Conservation (phyloP, 495 filamentous ascomycete genomes). For the Usnea hakonensis region DNA sequence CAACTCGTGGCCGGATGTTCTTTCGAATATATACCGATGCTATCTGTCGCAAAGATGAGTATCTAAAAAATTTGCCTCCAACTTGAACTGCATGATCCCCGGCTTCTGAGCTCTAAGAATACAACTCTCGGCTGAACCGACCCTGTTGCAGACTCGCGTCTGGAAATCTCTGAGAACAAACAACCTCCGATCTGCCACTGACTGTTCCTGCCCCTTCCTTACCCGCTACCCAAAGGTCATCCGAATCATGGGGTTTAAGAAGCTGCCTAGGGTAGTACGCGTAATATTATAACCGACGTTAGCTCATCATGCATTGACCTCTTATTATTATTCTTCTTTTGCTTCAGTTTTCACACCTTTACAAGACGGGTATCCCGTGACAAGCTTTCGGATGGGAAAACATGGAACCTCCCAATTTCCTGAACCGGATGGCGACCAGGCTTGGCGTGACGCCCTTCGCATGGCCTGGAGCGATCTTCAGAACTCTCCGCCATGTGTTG, state of each 20-base stretch:
- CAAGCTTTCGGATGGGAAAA: background rate
- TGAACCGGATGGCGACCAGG: background rate
- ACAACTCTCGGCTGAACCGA: constrained; percentile 2
- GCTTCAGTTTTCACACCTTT: too few species aligned
- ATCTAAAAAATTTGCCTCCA: background rate
- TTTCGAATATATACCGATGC: background rate
- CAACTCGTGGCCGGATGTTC: background rate
- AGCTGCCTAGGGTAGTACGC: background rate
- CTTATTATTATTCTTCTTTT: background rate
- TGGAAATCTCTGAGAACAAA: constrained; percentile 4
- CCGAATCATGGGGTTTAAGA: constrained; percentile 4
- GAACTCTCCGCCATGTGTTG: background rate
- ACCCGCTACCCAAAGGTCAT: constrained; percentile 6
- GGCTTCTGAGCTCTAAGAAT: constrained; percentile 11
- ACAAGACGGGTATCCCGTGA: background rate
- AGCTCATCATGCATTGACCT: constrained; percentile 12
- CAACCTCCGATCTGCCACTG: background rate
- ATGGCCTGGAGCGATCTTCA: background rate
- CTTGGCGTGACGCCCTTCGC: background rate
- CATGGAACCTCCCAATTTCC: background rate
- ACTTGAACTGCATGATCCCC: background rate
- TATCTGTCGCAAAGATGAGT: background rate
- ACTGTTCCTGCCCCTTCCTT: background rate
- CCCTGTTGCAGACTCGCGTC: constrained; percentile 14
- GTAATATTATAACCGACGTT: constrained; percentile 9